Evolutionary conservation across 257 asterid genomes (phyloP), one percentile per base, ranked within the genome.

Genomic region (Solanum chmielewskii): DNA sequence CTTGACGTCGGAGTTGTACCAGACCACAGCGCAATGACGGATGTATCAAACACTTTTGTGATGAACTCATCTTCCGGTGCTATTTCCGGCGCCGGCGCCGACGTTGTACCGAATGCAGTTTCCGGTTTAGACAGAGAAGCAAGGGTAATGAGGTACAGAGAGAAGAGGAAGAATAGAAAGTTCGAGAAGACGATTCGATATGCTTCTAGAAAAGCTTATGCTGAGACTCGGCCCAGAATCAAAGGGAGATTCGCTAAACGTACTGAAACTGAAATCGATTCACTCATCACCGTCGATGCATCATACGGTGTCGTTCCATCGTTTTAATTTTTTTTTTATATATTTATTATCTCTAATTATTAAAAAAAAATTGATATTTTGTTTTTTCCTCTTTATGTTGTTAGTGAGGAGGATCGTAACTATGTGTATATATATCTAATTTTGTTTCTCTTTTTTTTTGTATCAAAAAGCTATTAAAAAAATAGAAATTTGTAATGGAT

Each of bases 191-290:
- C 96, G 5, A 94, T 94, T 52, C 90, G 98, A 76, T 95, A 95
- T 73, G 98, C 98, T 1, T 95, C 98, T 11, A 90, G 98, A 56
- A 95, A 95, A 86, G 97, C 98, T 4, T 95, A 95, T 11, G 98
- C 98, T 0, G 98, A 95, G 91, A 94, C 95, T 2, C 93, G 98
- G 13, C 98, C 97, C 7, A 90, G 98, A 85, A 92, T 95, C 86
- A 95, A 94, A 88, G 98, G 98, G 2, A 86, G 98, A 80, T 95
- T 95, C 16, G 98, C 98, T 8, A 95, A 93, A 86, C 92, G 95
- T 15, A 56, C 94, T 8, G 98, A 93, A 88, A 91, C 84, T 7
- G 95, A 93, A 21, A 89, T 92, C 11, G 98, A 92, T 1, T 92
- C 98, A 5, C 88, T 91, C 27, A 70, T 89, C 12, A 87, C 86